Percentiles rank a stretch among this genome's conserved stretches.
phyloP scores from a whole-genome alignment of 257 asterid species.

The Anisodus tanguticus region DNA sequence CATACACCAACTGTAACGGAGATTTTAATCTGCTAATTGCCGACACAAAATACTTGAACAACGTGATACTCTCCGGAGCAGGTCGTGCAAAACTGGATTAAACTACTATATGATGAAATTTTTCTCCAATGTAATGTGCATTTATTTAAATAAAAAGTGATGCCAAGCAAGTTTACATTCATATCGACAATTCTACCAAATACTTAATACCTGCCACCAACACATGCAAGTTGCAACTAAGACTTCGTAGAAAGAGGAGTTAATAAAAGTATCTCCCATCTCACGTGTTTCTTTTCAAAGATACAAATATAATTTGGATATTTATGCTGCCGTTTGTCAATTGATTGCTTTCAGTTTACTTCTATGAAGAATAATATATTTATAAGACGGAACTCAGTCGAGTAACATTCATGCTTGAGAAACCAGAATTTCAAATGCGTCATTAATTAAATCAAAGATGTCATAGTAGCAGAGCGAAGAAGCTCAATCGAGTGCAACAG shows the following conservation, averaged over 20 bases:
- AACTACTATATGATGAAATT: too few species aligned
- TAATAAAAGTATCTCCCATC: too few species aligned
- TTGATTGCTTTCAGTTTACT: neutral
- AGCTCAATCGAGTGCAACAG: neutral
- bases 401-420: neutral
- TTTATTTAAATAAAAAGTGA: too few species aligned
- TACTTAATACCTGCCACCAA: neutral
- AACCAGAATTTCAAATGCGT: neutral
- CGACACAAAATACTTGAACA: neutral
- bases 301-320: neutral
- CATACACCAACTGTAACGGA: neutral
- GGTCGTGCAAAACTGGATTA: too few species aligned
- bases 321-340: too few species aligned
- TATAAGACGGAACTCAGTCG: neutral
- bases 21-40: neutral
- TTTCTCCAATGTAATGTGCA: too few species aligned
- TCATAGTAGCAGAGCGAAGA: neutral
- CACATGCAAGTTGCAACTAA: neutral
- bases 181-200: neutral
- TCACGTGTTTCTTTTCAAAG: neutral
- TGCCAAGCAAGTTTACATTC: neutral
- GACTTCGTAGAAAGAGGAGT: too few species aligned
- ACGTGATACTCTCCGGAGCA: neutral
- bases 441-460: neutral
- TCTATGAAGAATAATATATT: neutral